These are phyloP conservation scores for Castanopsis chinensis DNA, from an alignment of 306 rosid genomes.

Conservation along the genomic window DNA sequence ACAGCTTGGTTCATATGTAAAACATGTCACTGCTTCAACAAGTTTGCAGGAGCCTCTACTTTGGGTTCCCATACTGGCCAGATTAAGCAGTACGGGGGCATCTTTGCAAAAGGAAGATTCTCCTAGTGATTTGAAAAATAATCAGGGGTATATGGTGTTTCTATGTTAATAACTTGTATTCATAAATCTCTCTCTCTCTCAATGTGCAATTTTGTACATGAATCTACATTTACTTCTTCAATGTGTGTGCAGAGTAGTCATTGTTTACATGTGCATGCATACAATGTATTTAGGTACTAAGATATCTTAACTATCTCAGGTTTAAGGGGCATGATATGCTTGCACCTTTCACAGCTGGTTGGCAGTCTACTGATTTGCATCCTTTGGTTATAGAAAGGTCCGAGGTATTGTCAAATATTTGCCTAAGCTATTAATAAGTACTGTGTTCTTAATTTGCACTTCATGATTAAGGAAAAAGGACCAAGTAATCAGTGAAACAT, in stretches of 20 bases:
- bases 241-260: background rate
- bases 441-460: background rate
- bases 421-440: background rate
- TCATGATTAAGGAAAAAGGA: background rate
- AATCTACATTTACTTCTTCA: conserved; percentile 2
- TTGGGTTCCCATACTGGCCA: conserved; percentile 42
- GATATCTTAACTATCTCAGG: conserved; percentile 42
- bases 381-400: conserved; percentile 85
- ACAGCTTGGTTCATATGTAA: conserved; percentile 57
- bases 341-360: conserved; percentile 97
- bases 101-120: conserved; percentile 52
- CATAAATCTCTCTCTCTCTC: conserved; percentile 6
- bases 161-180: background rate
- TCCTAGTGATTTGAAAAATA: conserved; percentile 26
- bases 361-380: conserved; percentile 55
- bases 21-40: conserved; percentile 42
- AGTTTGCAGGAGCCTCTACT: conserved; percentile 38
- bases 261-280: background rate
- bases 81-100: conserved; percentile 46
- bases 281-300: conserved; percentile 14
- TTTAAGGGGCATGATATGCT: conserved; percentile 87
- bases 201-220: conserved; percentile 3
- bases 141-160: conserved; percentile 48
- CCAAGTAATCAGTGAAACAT: background rate
- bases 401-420: conserved; percentile 39